Evolutionary conservation across 2,329 filamentous ascomycete species (phyloP).

Genomic region (Huntiella savannae): DNA sequence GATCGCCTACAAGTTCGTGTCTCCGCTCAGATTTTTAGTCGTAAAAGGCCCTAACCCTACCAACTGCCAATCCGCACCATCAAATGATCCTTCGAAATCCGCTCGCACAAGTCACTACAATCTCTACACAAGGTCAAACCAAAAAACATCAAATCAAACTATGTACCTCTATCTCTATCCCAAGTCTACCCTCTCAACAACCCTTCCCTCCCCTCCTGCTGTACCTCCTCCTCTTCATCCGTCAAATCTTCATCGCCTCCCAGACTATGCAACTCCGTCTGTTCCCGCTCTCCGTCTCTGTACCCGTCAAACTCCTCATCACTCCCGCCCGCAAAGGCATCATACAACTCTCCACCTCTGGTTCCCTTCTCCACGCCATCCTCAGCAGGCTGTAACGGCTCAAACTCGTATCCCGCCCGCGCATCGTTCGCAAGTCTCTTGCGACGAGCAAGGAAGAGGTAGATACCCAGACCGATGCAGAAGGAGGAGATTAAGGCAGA

Average conservation of each 20-base stretch:
- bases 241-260: constrained; percentile 13
- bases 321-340: constrained; percentile 82
- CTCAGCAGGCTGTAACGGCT: constrained; percentile 74
- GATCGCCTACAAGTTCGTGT: too few relatives aligned
- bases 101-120: too few relatives aligned
- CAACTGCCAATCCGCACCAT: too few relatives aligned
- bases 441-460: constrained; percentile 62
- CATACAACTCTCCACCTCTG: constrained; percentile 78
- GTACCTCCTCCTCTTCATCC: constrained; percentile 23
- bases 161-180: too few relatives aligned
- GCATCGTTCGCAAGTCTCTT: constrained; percentile 55
- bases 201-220: constrained; percentile 22
- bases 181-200: constrained; percentile 6
- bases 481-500: constrained; percentile 71
- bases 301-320: constrained; percentile 26
- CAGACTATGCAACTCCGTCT: constrained; percentile 8
- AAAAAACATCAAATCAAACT: too few relatives aligned
- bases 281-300: constrained; percentile 18
- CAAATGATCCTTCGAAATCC: too few relatives aligned
- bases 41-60: too few relatives aligned
- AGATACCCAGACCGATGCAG: constrained; percentile 60
- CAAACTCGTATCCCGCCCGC: constrained; percentile 81
- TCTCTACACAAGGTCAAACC: too few relatives aligned
- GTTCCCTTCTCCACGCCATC: constrained; percentile 27
- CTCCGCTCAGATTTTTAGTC: too few relatives aligned